Base-by-base conservation (phyloP, 2,329 filamentous ascomycete species). In the Microdochium trichocladiopsis region DNA sequence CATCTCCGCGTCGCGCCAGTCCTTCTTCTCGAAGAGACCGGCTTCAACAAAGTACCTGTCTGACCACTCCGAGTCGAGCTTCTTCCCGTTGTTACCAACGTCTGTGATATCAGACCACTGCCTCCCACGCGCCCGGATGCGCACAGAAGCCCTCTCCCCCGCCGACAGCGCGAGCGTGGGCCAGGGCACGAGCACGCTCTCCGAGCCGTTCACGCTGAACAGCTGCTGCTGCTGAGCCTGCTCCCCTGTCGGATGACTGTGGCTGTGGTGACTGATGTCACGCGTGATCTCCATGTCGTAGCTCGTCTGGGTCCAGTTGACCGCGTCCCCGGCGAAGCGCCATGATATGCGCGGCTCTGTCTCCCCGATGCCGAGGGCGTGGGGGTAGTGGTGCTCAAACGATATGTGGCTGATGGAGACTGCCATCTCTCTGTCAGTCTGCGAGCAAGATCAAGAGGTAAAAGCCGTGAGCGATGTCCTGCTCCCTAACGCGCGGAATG, bases 111-210 rank as follows among this genome's bases (percentile, higher is more conserved):
- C n/a, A 33, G 58, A 31, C 24, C 48, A 9, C 28, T 51, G 58
- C n/a, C 52, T 45, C 1, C 69, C 67, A 16, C 66, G 65, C 0
- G 68, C 69, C 9, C 62, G 63, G 1, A 70, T 67, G 2, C 71
- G 60, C 2, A 72, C 63, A 0, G 53, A 56, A 0, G 66, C 71
- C 2, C 59, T 56, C 36, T 72, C 65, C 0, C 65, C 53, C 1
- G 65, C 62, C 1, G 50, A 50, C 0, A 73, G 62, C 1, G 67
- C 59, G 2, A 57, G 51, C 3, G 66, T 66, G 1, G 74, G 74
- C 75, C 75, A 79, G 0, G 70, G 69, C 0, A 76, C 68, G 1
- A 72, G 65, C 3, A 73, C 57, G 0, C 74, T 76, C 0, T 64
- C 55, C 0, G 67, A 57, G 0, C 71, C 70, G 23, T 53, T 45